Evolutionary conservation across 495 filamentous ascomycete genomes (phyloP).

Genomic region (Haplographium delicatum): DNA sequence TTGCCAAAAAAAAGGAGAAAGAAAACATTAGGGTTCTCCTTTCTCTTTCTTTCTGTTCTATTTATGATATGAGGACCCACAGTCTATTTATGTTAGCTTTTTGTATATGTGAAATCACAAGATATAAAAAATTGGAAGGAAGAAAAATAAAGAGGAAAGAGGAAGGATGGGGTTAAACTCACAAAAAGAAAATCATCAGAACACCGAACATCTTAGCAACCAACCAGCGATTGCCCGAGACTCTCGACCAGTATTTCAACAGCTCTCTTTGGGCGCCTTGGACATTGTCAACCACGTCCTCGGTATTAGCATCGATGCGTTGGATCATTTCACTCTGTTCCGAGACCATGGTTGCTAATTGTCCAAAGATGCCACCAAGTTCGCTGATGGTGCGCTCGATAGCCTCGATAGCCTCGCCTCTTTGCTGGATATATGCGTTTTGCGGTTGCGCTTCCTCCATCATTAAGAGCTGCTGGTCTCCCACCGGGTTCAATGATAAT

Average conservation of each 20-base stretch:
- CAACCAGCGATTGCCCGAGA: slow-evolving; percentile 92
- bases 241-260: slow-evolving; percentile 93
- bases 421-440: slow-evolving; percentile 86
- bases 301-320: slow-evolving; percentile 90
- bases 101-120: neutral
- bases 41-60: too few relatives aligned
- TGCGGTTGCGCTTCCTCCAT: slow-evolving; percentile 88
- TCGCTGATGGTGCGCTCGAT: slow-evolving; percentile 95
- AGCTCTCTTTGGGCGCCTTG: slow-evolving; percentile 90
- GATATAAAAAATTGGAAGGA: too few relatives aligned
- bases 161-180: slow-evolving; percentile 16
- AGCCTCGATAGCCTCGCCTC: slow-evolving; percentile 92
- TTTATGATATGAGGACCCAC: slow-evolving; percentile 28
- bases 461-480: slow-evolving; percentile 83
- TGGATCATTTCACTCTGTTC: slow-evolving; percentile 96
- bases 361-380: slow-evolving; percentile 91
- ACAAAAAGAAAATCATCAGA: slow-evolving; percentile 54
- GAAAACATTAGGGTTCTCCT: too few relatives aligned
- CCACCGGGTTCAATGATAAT: slow-evolving; percentile 79
- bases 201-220: slow-evolving; percentile 99
- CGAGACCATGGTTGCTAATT: slow-evolving; percentile 94
- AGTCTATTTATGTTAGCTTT: slow-evolving; percentile 20
- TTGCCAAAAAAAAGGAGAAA: too few relatives aligned
- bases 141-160: neutral
- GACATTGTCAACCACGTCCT: slow-evolving; percentile 95